Percentiles rank a stretch among this genome's conserved stretches.
Conservation (phyloP, 2,329 filamentous ascomycete genomes). For the Plectosphaerella sp. region DNA sequence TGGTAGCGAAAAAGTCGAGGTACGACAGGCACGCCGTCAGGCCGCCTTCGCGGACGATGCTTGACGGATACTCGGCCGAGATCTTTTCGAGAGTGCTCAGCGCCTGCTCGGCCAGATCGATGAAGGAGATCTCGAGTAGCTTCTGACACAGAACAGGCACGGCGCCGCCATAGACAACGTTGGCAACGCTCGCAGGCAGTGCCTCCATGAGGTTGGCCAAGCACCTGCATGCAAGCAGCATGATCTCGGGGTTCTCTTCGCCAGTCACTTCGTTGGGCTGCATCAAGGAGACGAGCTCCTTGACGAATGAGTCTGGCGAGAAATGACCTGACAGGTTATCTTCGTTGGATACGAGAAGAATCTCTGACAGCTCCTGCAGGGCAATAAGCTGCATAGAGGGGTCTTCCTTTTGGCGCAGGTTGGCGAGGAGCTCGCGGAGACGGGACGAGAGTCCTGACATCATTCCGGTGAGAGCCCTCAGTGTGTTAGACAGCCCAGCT, state of each 20-base stretch:
- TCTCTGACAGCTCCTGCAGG: slow-evolving; percentile 87
- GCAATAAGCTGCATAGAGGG: slow-evolving; percentile 86
- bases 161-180: slow-evolving; percentile 95
- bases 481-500: slow-evolving; percentile 69
- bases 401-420: slow-evolving; percentile 78
- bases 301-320: slow-evolving; percentile 89
- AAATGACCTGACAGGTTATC: slow-evolving; percentile 95
- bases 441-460: slow-evolving; percentile 80
- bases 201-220: slow-evolving; percentile 98
- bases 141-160: slow-evolving; percentile 94
- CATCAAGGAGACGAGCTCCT: slow-evolving; percentile 90
- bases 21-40: slow-evolving; percentile 94
- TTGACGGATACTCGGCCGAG: slow-evolving; percentile 89
- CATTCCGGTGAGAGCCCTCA: slow-evolving; percentile 85
- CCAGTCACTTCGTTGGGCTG: slow-evolving; percentile 76
- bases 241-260: slow-evolving; percentile 92
- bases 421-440: slow-evolving; percentile 71
- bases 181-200: slow-evolving; percentile 84
- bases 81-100: slow-evolving; percentile 97
- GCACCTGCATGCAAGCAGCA: slow-evolving; percentile 93
- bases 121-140: slow-evolving; percentile 91
- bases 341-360: slow-evolving; percentile 91
- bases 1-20: slow-evolving; percentile 95
- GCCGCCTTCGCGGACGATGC: slow-evolving; percentile 93
- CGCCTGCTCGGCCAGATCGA: slow-evolving; percentile 95